A percentile compares a stretch with the other conserved stretches of the same genome.
Evolutionary conservation across 441 rosid species (phyloP).

Genomic region (Cnidoscolus chayamansa): DNA sequence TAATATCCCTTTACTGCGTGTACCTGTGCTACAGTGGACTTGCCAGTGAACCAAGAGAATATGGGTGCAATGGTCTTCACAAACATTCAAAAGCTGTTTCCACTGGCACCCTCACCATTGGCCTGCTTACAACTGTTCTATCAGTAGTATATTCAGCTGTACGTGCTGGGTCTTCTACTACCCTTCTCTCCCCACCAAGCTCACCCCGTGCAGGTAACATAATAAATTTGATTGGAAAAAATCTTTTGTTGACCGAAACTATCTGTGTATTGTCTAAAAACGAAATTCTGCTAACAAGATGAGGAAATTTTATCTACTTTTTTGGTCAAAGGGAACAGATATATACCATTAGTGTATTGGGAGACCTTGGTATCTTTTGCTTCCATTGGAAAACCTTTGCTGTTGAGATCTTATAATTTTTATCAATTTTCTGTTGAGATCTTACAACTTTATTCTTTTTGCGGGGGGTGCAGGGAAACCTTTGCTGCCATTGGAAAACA

Average conservation of each 20-base stretch:
- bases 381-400: background rate
- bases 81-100: slow-evolving; percentile 75
- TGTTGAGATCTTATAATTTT: background rate
- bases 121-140: slow-evolving; percentile 75
- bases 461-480: slow-evolving; percentile 54
- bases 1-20: slow-evolving; percentile 78
- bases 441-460: slow-evolving; percentile 9
- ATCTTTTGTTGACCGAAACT: background rate
- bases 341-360: background rate
- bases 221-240: background rate
- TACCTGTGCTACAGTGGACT: slow-evolving; percentile 91
- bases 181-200: slow-evolving; percentile 71
- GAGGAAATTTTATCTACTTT: background rate
- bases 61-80: slow-evolving; percentile 85
- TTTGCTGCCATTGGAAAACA: slow-evolving; percentile 74
- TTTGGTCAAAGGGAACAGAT: background rate
- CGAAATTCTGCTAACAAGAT: background rate
- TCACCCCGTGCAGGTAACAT: slow-evolving; percentile 81
- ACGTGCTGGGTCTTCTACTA: slow-evolving; percentile 89
- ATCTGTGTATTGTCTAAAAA: background rate
- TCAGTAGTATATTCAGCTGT: slow-evolving; percentile 91
- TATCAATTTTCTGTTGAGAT: background rate
- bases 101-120: slow-evolving; percentile 71
- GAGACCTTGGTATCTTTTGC: background rate
- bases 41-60: slow-evolving; percentile 86